These are phyloP conservation scores for Clarireedia sp. DNA, from an alignment of 2,329 filamentous ascomycete genomes.

Conservation along the genomic window DNA sequence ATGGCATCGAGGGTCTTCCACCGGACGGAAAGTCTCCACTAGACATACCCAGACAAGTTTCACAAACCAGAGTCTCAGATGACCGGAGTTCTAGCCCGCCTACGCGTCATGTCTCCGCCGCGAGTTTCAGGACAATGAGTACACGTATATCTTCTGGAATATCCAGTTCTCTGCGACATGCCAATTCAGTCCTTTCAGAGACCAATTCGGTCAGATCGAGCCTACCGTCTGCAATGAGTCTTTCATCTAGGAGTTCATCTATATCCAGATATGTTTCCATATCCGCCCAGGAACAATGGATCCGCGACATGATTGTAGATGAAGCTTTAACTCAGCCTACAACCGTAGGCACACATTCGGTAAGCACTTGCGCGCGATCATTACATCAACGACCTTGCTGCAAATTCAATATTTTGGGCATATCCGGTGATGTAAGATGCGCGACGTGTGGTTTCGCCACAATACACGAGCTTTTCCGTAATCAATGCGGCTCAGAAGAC, in stretches of 20 bases:
- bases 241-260: background rate
- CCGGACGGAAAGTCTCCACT: background rate
- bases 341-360: too few species aligned
- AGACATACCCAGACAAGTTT: background rate
- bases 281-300: background rate
- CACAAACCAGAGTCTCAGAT: background rate
- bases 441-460: background rate
- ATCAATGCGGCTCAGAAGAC: background rate
- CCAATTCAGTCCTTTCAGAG: background rate
- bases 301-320: too few species aligned
- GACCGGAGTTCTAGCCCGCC: background rate
- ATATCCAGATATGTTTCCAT: background rate
- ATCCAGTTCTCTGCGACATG: background rate
- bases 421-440: too few species aligned
- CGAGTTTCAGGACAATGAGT: background rate
- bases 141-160: background rate
- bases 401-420: too few species aligned
- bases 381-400: background rate
- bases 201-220: background rate
- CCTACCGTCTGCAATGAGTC: background rate
- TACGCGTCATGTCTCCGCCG: background rate
- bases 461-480: background rate
- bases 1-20: background rate
- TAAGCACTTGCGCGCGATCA: too few species aligned
- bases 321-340: too few species aligned